Percentiles rank a stretch among this genome's conserved stretches.
Evolutionary conservation across 78 protist species (phyloP).

Genomic region (Dictyostelium purpureum): DNA sequence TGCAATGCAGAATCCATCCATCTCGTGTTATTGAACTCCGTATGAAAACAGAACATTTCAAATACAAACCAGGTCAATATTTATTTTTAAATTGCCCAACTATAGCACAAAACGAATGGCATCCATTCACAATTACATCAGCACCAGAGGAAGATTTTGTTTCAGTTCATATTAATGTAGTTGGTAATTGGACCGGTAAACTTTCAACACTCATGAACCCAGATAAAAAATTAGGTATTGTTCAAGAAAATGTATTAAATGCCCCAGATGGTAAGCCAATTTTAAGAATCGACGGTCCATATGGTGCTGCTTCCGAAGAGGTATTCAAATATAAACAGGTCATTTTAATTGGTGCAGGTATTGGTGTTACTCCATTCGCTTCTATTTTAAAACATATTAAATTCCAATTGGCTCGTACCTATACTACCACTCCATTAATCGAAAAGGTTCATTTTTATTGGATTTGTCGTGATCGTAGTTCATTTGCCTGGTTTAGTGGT

Average conservation of each 20-base stretch:
- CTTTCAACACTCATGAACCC: constrained; percentile 75
- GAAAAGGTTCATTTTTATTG: constrained; percentile 88
- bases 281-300: constrained; percentile 94
- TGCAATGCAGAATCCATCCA: constrained; percentile 83
- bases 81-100: constrained; percentile 89
- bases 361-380: constrained; percentile 96
- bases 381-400: constrained; percentile 86
- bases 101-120: constrained; percentile 90
- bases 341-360: constrained; percentile 92
- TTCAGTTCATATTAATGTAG: constrained; percentile 88
- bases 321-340: constrained; percentile 83
- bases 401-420: constrained; percentile 34
- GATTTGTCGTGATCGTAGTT: constrained; percentile 83
- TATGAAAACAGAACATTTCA: constrained; percentile 67
- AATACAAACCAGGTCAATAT: constrained; percentile 92
- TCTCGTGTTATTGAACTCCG: constrained; percentile 83
- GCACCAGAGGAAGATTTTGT: constrained; percentile 91
- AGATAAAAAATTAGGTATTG: constrained; percentile 70
- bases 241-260: constrained; percentile 78
- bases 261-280: constrained; percentile 83
- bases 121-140: constrained; percentile 95
- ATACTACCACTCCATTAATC: constrained; percentile 22
- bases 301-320: constrained; percentile 92
- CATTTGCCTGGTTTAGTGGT: constrained; percentile 88
- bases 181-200: constrained; percentile 86